These are phyloP conservation scores for Ophiostoma perfectum DNA, from an alignment of 2,329 filamentous ascomycete genomes.

Conservation along the genomic window DNA sequence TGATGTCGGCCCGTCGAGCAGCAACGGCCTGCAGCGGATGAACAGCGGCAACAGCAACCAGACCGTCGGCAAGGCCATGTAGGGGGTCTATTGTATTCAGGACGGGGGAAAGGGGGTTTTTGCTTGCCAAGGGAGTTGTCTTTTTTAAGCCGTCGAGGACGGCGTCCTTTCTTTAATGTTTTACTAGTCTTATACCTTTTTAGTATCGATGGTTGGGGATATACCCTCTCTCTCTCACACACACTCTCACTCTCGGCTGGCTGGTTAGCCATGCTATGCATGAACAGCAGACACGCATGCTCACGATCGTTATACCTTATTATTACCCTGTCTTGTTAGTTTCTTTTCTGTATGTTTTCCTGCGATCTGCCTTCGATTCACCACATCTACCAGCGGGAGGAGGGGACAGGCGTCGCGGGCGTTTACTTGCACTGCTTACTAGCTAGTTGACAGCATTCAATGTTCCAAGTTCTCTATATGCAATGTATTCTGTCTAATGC, in stretches of 20 bases:
- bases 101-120: neutral
- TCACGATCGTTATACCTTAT: neutral
- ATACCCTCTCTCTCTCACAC: neutral
- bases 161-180: constrained; percentile 13
- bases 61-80: constrained; percentile 26
- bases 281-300: constrained; percentile 7
- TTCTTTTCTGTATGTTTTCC: neutral
- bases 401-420: neutral
- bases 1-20: constrained; percentile 43
- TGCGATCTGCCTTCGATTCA: neutral
- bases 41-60: constrained; percentile 24
- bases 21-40: constrained; percentile 25
- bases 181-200: constrained; percentile 9
- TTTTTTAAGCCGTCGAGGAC: neutral
- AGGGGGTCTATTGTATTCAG: constrained; percentile 16
- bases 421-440: neutral
- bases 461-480: neutral
- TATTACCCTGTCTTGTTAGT: constrained; percentile 1
- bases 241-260: neutral
- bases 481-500: neutral
- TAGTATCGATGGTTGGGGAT: neutral
- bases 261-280: neutral
- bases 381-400: neutral
- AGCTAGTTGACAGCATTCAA: neutral
- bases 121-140: neutral